Evolutionary conservation across 768 basidiomycete species (phyloP).

Genomic region (Tylopilus subfusipes): DNA sequence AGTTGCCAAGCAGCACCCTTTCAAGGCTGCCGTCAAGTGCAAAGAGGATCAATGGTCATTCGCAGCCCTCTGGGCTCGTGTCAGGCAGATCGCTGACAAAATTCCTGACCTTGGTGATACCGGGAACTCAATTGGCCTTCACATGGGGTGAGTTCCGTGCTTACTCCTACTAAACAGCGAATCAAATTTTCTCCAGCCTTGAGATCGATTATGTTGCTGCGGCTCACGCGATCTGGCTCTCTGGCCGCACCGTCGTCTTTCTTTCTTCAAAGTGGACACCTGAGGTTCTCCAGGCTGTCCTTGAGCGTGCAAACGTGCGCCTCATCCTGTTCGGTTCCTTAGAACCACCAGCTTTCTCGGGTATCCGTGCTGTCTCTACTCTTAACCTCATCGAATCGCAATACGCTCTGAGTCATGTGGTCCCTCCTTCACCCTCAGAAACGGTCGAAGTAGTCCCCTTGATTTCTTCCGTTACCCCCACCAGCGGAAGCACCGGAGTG

Average conservation of each 20-base stretch:
- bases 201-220: slow-evolving; percentile 30
- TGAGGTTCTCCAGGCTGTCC: slow-evolving; percentile 25
- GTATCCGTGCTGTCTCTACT: slow-evolving; percentile 18
- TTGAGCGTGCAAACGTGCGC: slow-evolving; percentile 20
- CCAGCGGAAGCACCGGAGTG: slow-evolving; percentile 31
- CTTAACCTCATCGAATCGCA: slow-evolving; percentile 11
- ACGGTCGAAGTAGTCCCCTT: slow-evolving; percentile 20
- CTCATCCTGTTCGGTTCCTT: slow-evolving; percentile 22
- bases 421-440: slow-evolving; percentile 18
- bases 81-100: slow-evolving; percentile 24
- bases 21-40: slow-evolving; percentile 18
- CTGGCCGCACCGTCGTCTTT: slow-evolving; percentile 25
- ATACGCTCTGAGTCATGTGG: slow-evolving; percentile 5
- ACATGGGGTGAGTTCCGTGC: slow-evolving; percentile 21
- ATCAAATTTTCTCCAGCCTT: slow-evolving; percentile 15
- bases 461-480: slow-evolving; percentile 27
- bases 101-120: slow-evolving; percentile 15
- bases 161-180: not conserved
- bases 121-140: slow-evolving; percentile 23
- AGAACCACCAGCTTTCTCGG: slow-evolving; percentile 10
- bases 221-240: slow-evolving; percentile 31
- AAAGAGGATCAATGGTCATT: slow-evolving; percentile 27
- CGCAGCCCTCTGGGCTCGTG: slow-evolving; percentile 31
- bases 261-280: slow-evolving; percentile 31
- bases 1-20: slow-evolving; percentile 28